Evolutionary conservation across 805 yeast species (phyloP), one percentile per base, ranked within the genome.

Genomic region (Lipomyces sp.): DNA sequence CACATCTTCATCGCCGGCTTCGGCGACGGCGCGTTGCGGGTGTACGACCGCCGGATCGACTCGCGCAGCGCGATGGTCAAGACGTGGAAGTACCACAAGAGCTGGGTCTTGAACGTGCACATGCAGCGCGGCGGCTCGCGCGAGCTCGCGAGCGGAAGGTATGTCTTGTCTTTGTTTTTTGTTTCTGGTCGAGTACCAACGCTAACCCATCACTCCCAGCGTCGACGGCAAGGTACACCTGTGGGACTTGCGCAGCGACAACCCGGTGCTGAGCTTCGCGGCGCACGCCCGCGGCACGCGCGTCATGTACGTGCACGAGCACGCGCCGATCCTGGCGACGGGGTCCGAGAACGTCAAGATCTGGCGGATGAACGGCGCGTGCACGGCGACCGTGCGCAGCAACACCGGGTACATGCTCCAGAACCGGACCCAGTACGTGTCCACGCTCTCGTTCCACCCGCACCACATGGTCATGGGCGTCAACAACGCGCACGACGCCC

Each of bases 91-190:
- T 66, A 63, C 18, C 73, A 74, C 49, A 75, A 81, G 39, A 65
- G 75, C 2, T 76, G 87, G 61, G 80, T 91, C 38, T 73, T 82
- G 40, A 87, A 85, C 59, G 82, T 90, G 8, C 95, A 87, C 63
- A 84, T 93, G 95, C 98, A 93, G 71, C 76, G 98, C 61, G 98
- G 98, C 34, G 98, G 98, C 0, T 80, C 81, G 61, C 75, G 98
- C 49, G 98, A 93, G 65, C 74, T 93, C 40, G 84, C 84, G 2
- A 82, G 91, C 57, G 98, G 95, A 0, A 59, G 68, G 55, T 51
- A 39, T 14, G 48, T 76, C 84, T 2, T 13, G 6, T 3, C 32
- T 38, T 29, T 2, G 13, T 6, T 29, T 23, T 2, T 8, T 26
- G 10, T 8, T 22, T 24, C 22, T 26, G 3, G 14, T 21, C 22